phyloP scores from a whole-genome alignment of 2,329 filamentous ascomycete species.

The Thelonectria rubi region DNA sequence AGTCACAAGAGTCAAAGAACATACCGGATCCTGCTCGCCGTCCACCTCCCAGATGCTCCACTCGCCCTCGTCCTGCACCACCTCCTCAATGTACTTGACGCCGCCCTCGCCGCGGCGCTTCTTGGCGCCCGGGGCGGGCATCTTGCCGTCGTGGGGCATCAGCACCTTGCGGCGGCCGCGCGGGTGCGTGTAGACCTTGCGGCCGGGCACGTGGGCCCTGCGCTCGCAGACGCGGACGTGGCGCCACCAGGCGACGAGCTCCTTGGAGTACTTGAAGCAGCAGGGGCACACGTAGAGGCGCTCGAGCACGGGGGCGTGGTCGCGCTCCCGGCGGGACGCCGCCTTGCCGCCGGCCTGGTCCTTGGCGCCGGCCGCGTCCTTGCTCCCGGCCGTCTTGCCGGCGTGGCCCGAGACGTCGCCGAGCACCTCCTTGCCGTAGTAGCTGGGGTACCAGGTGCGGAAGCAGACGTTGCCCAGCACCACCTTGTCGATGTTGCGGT shows the following conservation, averaged over 20 bases:
- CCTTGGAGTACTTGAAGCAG: conserved; percentile 91
- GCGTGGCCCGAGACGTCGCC: conserved; percentile 56
- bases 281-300: conserved; percentile 86
- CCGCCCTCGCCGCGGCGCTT: conserved; percentile 50
- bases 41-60: conserved; percentile 95
- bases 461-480: conserved; percentile 86
- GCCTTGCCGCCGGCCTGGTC: conserved; percentile 42
- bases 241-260: conserved; percentile 65
- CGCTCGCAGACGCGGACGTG: conserved; percentile 68
- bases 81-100: conserved; percentile 53
- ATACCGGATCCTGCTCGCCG: conserved; percentile 80
- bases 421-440: conserved; percentile 79
- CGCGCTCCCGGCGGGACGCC: conserved; percentile 47
- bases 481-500: conserved; percentile 87
- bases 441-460: conserved; percentile 91
- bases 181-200: conserved; percentile 76
- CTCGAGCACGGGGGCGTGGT: conserved; percentile 62
- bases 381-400: conserved; percentile 41
- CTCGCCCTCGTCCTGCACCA: conserved; percentile 69
- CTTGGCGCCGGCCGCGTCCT: conserved; percentile 42
- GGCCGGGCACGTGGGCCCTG: conserved; percentile 66
- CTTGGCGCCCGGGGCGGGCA: conserved; percentile 45
- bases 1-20: conserved; percentile 39
- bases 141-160: conserved; percentile 46
- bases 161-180: conserved; percentile 54